Base-by-base conservation (phyloP, 2,329 filamentous ascomycete genomes). In the Thermothelomyces thermophilus region DNA sequence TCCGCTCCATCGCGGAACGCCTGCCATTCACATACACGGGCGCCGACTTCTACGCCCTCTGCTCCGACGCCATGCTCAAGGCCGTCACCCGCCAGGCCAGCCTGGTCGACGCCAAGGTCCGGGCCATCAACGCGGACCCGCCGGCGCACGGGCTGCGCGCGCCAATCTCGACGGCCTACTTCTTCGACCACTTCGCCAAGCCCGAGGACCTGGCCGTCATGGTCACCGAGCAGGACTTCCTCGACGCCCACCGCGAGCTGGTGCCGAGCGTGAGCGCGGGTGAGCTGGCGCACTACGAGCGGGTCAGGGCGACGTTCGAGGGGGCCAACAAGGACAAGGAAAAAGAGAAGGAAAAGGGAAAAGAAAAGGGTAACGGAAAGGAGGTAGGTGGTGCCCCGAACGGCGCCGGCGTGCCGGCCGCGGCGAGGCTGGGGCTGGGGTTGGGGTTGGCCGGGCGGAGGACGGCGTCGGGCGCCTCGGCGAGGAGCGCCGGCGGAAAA, bases 21-120 rank as follows among this genome's bases (percentile, higher is more conserved):
- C 78, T 98, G 3, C 93, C 93, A 0, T 93, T 96, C 65, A 97
- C 91, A 2, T 98, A 96, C 70, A 98, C 93, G 0, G 93, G 93
- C 63, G 93, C 93, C 55, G 93, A 98, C 70, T 84, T 98, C 64
- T 98, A 98, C 68, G 93, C 93, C 1, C 77, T 98, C 17, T 97
- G 91, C 72, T 95, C 90, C 37, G 93, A 98, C 67, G 90, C 93
- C 45, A 98, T 98, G 93, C 84, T 98, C 59, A 97, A 98, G 68
- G 93, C 93, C 17, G 91, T 98, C 51, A 98, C 93, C 2, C 83
- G 93, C 5, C 88, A 94, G 64, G 90, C 93, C 2, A 79, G 82
- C 1, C 75, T 80, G 2, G 90, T 97, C 2, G 93, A 98, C 65
- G 75, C 80, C 44, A 93, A 93, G 67, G 86, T 98, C 58, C 77